Evolutionary conservation across 228 moss, liverwort and hornwort species (phyloP).

Genomic region (Sphagnum fallax): DNA sequence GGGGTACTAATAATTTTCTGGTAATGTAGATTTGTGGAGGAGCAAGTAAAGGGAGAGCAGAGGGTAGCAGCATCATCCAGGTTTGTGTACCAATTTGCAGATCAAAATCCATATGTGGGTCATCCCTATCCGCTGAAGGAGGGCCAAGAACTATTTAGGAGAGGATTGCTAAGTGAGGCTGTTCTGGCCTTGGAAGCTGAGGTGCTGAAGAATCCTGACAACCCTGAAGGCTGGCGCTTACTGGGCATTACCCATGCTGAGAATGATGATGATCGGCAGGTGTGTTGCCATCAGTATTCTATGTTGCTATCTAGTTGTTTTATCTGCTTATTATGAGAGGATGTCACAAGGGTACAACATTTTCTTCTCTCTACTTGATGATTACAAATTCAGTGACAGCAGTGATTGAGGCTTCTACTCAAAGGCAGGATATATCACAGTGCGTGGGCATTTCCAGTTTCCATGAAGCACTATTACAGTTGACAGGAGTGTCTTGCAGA

Average conservation of each 20-base stretch:
- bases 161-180: slow-evolving; percentile 93
- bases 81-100: slow-evolving; percentile 83
- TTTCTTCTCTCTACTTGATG: too few species aligned
- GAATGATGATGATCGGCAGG: slow-evolving; percentile 97
- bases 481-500: too few species aligned
- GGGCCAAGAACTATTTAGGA: slow-evolving; percentile 92
- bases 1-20: too few species aligned
- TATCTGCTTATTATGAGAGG: too few species aligned
- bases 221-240: slow-evolving; percentile 91
- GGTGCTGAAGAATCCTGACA: slow-evolving; percentile 76
- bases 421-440: too few species aligned
- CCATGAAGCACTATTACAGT: too few species aligned
- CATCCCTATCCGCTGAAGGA: slow-evolving; percentile 94
- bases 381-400: too few species aligned
- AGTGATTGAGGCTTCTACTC: too few species aligned
- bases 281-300: slow-evolving; percentile 8
- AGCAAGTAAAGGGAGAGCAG: slow-evolving; percentile 59
- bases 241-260: slow-evolving; percentile 97
- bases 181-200: slow-evolving; percentile 97
- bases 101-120: slow-evolving; percentile 96
- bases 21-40: slow-evolving; percentile 75
- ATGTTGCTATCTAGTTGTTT: too few species aligned
- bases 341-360: too few species aligned
- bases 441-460: too few species aligned
- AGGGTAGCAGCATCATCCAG: slow-evolving; percentile 55